A percentile compares a stretch with the other conserved stretches of the same genome.
Evolutionary conservation across 805 yeast species (phyloP).

Genomic region (Scheffersomyces coipomensis): DNA sequence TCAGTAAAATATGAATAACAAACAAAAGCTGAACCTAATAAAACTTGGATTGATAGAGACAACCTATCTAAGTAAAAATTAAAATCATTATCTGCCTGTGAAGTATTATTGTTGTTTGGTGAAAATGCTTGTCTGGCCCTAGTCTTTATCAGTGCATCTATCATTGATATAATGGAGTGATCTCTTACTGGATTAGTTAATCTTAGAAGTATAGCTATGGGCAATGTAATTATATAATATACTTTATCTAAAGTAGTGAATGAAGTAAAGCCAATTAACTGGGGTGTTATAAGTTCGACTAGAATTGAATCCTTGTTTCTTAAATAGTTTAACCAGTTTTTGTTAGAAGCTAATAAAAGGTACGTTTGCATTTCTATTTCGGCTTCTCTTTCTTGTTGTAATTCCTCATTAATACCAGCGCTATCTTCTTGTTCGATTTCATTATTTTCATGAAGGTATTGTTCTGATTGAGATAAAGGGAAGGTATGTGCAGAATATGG

Average conservation of each 20-base stretch:
- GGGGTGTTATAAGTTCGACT: slow-evolving; percentile 9
- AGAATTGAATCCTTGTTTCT: not conserved
- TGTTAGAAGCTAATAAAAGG: not conserved
- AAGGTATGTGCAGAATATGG: not conserved
- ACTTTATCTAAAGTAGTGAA: slow-evolving; percentile 9
- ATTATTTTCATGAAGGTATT: not conserved
- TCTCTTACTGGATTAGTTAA: slow-evolving; percentile 34
- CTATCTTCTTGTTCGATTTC: not conserved
- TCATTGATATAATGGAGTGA: slow-evolving; percentile 5
- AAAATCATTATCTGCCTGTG: slow-evolving; percentile 7
- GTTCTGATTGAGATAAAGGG: not conserved
- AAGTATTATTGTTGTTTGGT: not conserved
- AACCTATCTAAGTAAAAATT: slow-evolving; percentile 16
- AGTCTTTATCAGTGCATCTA: not conserved
- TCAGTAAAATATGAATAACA: slow-evolving; percentile 11
- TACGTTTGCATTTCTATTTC: not conserved
- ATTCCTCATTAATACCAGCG: not conserved
- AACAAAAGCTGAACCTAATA: slow-evolving; percentile 26
- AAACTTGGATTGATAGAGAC: slow-evolving; percentile 26
- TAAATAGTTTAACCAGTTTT: not conserved
- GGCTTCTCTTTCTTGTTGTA: not conserved
- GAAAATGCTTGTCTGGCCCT: not conserved
- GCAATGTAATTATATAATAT: slow-evolving; percentile 14
- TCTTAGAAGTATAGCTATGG: slow-evolving; percentile 24
- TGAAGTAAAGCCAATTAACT: slow-evolving; percentile 10